Conservation (phyloP, 495 filamentous ascomycete species). For the Cercophora sp. region DNA sequence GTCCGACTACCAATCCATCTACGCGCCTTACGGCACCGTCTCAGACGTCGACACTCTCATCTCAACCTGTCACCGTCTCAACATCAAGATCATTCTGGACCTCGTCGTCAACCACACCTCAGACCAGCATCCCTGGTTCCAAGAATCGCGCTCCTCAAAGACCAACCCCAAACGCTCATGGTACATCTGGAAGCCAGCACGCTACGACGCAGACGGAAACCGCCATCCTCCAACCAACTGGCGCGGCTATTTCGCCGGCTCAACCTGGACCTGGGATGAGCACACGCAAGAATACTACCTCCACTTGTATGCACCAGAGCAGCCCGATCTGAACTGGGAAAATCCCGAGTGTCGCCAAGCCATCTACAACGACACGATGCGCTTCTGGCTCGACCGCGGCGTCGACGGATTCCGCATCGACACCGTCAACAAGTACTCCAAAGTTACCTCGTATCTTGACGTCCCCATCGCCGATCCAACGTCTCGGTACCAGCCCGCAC, state of each 20-base stretch:
- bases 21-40: constrained; percentile 55
- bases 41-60: constrained; percentile 56
- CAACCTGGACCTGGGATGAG: constrained; percentile 1
- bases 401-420: not conserved
- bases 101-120: constrained; percentile 65
- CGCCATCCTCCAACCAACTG: not conserved
- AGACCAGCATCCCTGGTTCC: constrained; percentile 61
- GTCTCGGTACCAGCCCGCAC: not conserved
- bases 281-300: constrained; percentile 1
- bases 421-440: not conserved
- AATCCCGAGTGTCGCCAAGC: not conserved
- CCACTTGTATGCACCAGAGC: not conserved
- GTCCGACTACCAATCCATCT: constrained; percentile 56
- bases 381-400: not conserved
- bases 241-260: not conserved
- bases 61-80: constrained; percentile 47
- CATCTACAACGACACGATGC: constrained; percentile 14
- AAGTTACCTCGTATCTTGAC: constrained; percentile 37
- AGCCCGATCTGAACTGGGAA: constrained; percentile 4
- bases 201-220: not conserved
- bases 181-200: constrained; percentile 1
- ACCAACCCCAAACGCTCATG: constrained; percentile 44
- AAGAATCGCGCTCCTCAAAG: constrained; percentile 37
- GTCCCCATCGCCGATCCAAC: constrained; percentile 20
- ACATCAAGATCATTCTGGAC: constrained; percentile 60